These are phyloP conservation scores for Monilinia fructigena DNA, from an alignment of 2,329 filamentous ascomycete species.

Conservation along the genomic window DNA sequence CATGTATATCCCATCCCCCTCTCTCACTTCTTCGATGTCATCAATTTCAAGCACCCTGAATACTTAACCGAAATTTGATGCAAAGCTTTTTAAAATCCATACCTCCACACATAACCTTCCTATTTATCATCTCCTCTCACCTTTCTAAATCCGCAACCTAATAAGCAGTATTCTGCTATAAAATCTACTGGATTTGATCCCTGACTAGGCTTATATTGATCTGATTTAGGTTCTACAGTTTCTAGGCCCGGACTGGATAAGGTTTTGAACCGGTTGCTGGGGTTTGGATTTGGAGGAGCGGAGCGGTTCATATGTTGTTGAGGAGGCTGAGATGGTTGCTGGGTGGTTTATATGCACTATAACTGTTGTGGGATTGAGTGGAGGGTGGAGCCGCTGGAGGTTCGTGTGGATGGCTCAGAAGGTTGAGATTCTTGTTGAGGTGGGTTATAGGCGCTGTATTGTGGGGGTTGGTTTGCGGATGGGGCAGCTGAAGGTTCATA, in stretches of 20 bases:
- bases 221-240: no score
- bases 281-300: constrained; percentile 34
- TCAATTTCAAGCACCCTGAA: neutral
- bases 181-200: constrained; percentile 47
- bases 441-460: constrained; percentile 39
- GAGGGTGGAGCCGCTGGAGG: constrained; percentile 27
- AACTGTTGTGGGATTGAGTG: constrained; percentile 37
- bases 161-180: constrained; percentile 48
- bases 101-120: neutral
- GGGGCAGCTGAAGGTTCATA: constrained; percentile 38
- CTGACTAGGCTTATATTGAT: no score
- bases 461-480: constrained; percentile 30
- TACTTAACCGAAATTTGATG: neutral
- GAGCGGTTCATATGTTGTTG: constrained; percentile 36
- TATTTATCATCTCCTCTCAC: neutral
- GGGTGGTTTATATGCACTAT: constrained; percentile 37
- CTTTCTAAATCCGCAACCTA: constrained; percentile 20
- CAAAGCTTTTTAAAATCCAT: neutral
- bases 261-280: constrained; percentile 34
- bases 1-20: no score
- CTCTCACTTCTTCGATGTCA: no score
- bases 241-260: no score
- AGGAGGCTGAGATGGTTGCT: constrained; percentile 29
- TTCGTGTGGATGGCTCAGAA: no score
- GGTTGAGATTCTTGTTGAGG: constrained; percentile 28